Evolutionary conservation across 2,329 filamentous ascomycete species (phyloP).

Genomic region (Elsinoe arachidis): DNA sequence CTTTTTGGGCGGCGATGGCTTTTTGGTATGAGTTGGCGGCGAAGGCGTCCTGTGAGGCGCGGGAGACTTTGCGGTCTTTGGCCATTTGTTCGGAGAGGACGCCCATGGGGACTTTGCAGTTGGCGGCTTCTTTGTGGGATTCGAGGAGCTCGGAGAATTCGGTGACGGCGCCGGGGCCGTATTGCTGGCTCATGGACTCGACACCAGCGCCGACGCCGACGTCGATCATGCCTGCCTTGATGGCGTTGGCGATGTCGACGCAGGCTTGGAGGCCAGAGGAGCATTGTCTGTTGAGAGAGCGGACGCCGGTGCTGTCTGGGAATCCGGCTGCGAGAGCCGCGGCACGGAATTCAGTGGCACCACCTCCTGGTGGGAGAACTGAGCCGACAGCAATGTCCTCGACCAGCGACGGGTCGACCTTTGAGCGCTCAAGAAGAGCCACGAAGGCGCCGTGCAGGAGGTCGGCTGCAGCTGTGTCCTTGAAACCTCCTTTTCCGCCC

Average conservation of each 20-base stretch:
- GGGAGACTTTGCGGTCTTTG: constrained; percentile 65
- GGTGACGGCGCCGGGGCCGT: constrained; percentile 78
- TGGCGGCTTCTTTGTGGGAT: constrained; percentile 68
- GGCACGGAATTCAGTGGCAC: constrained; percentile 93
- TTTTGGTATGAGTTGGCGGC: constrained; percentile 90
- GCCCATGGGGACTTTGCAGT: constrained; percentile 98
- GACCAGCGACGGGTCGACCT: constrained; percentile 78
- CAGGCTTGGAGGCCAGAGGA: constrained; percentile 86
- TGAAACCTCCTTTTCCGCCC: constrained; percentile 88
- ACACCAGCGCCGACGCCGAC: constrained; percentile 89
- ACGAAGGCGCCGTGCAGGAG: constrained; percentile 76
- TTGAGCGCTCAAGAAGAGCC: constrained; percentile 72
- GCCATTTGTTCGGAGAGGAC: constrained; percentile 92
- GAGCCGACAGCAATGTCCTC: constrained; percentile 89
- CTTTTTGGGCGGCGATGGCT: constrained; percentile 72
- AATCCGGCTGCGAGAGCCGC: constrained; percentile 86
- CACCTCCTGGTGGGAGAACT: constrained; percentile 85
- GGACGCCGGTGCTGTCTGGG: constrained; percentile 74
- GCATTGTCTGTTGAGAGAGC: constrained; percentile 87
- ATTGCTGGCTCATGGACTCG: constrained; percentile 91
- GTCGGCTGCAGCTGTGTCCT: constrained; percentile 83
- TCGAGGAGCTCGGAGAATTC: constrained; percentile 91
- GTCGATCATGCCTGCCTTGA: constrained; percentile 87
- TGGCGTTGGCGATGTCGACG: constrained; percentile 89
- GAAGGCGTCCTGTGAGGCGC: constrained; percentile 78